Evolutionary conservation across 1,284 basidiomycete genomes (phyloP).

Genomic region (Afroboletus lepidellus): DNA sequence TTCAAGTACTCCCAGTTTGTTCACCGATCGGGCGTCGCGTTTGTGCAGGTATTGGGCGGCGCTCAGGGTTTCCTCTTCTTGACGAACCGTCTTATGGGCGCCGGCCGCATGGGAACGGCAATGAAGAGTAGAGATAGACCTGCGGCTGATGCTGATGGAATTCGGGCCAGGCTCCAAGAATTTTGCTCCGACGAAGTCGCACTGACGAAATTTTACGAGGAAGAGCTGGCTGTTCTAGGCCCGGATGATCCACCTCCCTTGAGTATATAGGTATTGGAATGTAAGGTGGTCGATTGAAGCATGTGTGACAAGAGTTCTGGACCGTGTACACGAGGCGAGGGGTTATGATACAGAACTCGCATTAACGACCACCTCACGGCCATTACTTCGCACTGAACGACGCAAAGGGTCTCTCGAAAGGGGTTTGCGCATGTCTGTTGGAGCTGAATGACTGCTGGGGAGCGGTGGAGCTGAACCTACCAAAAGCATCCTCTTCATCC

Average conservation of each 20-base stretch:
- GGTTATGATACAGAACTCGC: constrained; percentile 63
- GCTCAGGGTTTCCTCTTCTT: constrained; percentile 81
- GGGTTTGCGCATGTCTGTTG: constrained; percentile 84
- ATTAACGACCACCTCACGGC: constrained; percentile 71
- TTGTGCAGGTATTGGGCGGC: constrained; percentile 83
- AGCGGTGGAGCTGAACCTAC: constrained; percentile 48
- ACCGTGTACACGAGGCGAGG: constrained; percentile 4
- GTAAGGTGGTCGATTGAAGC: constrained; percentile 8
- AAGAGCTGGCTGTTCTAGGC: constrained; percentile 55
- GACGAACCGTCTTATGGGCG: constrained; percentile 79
- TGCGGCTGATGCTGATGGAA: constrained; percentile 53
- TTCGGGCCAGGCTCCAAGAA: constrained; percentile 57
- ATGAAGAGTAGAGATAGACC: constrained; percentile 51
- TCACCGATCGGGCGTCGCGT: constrained; percentile 82
- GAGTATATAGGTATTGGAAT: constrained; percentile 34
- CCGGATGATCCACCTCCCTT: constrained; percentile 66
- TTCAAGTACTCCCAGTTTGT: constrained; percentile 88
- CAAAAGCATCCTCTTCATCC: constrained; percentile 90
- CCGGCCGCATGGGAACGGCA: constrained; percentile 57
- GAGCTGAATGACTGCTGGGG: constrained; percentile 7
- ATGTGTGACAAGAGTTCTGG: constrained; percentile 6
- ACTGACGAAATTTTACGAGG: constrained; percentile 69
- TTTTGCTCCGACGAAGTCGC: constrained; percentile 64
- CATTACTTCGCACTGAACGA: constrained; percentile 67
- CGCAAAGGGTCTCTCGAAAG: constrained; percentile 62